Base-by-base conservation (phyloP, 1,284 basidiomycete species). In the Cryptococcus amylolentus region DNA sequence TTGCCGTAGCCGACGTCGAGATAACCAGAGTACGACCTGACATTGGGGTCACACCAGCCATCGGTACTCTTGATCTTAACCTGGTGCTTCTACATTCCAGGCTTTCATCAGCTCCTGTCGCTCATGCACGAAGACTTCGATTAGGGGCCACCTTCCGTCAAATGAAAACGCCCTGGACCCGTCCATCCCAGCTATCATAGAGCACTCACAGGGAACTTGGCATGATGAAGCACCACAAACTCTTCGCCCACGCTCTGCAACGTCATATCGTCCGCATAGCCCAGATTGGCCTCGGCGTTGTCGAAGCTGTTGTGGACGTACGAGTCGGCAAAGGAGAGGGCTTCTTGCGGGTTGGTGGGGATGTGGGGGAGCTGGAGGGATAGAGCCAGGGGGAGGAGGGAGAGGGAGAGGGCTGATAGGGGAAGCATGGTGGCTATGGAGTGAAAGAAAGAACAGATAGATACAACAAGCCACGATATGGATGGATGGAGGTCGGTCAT, bases 1-100 rank as follows among this genome's bases (percentile, higher is more conserved):
- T 85, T 82, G 6, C 86, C 85, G 60, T 84, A 82, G 55, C 88
- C 86, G 52, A 88, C 86, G 64, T 80, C 76, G 47, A 78, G 68
- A 69, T 86, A 86, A 18, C 84, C 75, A 48, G 72, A 65, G 58
- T 62, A 77, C 5, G 72, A 75, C 26, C 61, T 57, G 43, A 73
- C 75, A 41, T 67, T 60, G 13, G 75, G 75, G 55, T 79, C 77
- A 55, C 77, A 79, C 76, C 76, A 79, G 8, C 75, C 75, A 28
- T 67, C 56, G 10, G 70, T 73, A 28, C 66, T 68, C 68, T 77
- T 78, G 70, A 78, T 77, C 55, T 72, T 63, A 7, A 79, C 63
- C 49, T 63, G 59, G 55, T 77, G 73, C 27, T 69, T 61, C 67
- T 75, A 54, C 12, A 20, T 46, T 3, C 9, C 14, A 35, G 31